phyloP scores from a whole-genome alignment of 1,139 yeast genomes.

The Yamadazyma siamensis region DNA sequence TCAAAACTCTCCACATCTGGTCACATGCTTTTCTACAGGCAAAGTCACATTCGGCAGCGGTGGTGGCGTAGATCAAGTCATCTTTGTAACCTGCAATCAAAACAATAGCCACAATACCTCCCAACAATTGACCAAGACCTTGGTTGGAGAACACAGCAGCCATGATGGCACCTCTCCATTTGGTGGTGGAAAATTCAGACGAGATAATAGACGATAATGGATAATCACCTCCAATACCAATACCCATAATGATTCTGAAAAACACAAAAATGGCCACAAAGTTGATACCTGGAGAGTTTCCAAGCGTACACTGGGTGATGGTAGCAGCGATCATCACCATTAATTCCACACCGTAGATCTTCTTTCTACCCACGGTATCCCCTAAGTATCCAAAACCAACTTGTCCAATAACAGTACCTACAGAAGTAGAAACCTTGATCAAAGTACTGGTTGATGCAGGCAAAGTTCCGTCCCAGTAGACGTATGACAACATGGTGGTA shows the following conservation, averaged over 20 bases:
- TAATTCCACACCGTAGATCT: slow-evolving; percentile 82
- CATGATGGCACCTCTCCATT: slow-evolving; percentile 97
- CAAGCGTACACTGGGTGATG: slow-evolving; percentile 69
- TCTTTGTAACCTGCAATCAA: slow-evolving; percentile 71
- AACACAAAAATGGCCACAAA: slow-evolving; percentile 72
- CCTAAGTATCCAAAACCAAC: slow-evolving; percentile 81
- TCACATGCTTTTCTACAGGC: slow-evolving; percentile 74
- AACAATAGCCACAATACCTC: slow-evolving; percentile 75
- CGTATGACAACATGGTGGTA: slow-evolving; percentile 69
- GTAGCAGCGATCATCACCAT: slow-evolving; percentile 81
- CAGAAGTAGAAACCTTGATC: slow-evolving; percentile 83
- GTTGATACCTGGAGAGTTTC: slow-evolving; percentile 64
- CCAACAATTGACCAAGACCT: slow-evolving; percentile 88
- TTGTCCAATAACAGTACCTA: slow-evolving; percentile 94
- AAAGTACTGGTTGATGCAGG: slow-evolving; percentile 72
- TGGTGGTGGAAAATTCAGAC: slow-evolving; percentile 84
- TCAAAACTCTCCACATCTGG: slow-evolving; percentile 88
- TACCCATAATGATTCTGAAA: slow-evolving; percentile 82
- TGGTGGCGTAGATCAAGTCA: slow-evolving; percentile 47
- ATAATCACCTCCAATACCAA: slow-evolving; percentile 99
- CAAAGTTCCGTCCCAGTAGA: slow-evolving; percentile 59
- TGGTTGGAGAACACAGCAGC: slow-evolving; percentile 91
- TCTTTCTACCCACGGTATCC: slow-evolving; percentile 84
- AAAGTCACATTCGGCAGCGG: slow-evolving; percentile 57
- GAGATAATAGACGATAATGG: slow-evolving; percentile 93